A percentile compares a stretch with the other conserved stretches of the same genome.
phyloP scores from a whole-genome alignment of 2,329 filamentous ascomycete genomes.

The Botrytis pseudocinerea region DNA sequence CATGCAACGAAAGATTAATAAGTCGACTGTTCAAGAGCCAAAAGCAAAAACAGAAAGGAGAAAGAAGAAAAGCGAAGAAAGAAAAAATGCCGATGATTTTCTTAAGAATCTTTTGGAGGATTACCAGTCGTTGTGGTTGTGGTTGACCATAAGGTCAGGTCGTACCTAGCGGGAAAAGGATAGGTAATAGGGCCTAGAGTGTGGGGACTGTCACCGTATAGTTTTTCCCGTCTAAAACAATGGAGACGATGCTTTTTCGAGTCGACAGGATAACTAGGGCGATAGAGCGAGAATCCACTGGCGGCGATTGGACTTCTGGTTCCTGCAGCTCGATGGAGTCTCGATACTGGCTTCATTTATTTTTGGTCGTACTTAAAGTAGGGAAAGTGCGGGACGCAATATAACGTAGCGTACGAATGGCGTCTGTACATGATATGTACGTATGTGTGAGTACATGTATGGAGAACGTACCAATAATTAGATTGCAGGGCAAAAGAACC shows the following conservation, averaged over 20 bases:
- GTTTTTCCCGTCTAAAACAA: conserved; percentile 28
- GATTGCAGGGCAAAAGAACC: neutral
- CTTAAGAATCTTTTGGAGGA: conserved; percentile 17
- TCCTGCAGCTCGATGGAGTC: conserved; percentile 29
- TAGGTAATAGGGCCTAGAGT: conserved; percentile 26
- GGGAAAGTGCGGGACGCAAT: conserved; percentile 21
- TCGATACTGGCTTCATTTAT: conserved; percentile 18
- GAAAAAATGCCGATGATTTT: conserved; percentile 13
- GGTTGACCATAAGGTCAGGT: conserved; percentile 20
- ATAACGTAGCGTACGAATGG: neutral
- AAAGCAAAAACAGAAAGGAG: conserved; percentile 28
- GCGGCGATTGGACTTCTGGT: conserved; percentile 25
- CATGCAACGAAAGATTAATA: conserved; percentile 19
- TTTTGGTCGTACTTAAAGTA: conserved; percentile 22
- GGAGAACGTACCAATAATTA: conserved; percentile 3
- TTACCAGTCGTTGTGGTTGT: conserved; percentile 11
- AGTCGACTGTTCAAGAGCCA: conserved; percentile 3
- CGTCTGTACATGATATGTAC: neutral
- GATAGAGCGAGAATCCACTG: conserved; percentile 30
- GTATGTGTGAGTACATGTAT: conserved; percentile 1
- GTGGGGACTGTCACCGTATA: conserved; percentile 33
- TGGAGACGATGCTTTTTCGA: conserved; percentile 30
- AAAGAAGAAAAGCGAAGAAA: conserved; percentile 18
- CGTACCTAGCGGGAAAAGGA: conserved; percentile 24
- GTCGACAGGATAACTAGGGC: conserved; percentile 18